Percentiles rank a stretch among this genome's conserved stretches.
Conservation (phyloP, 768 basidiomycete genomes). For the Paxillus rubicundulus region DNA sequence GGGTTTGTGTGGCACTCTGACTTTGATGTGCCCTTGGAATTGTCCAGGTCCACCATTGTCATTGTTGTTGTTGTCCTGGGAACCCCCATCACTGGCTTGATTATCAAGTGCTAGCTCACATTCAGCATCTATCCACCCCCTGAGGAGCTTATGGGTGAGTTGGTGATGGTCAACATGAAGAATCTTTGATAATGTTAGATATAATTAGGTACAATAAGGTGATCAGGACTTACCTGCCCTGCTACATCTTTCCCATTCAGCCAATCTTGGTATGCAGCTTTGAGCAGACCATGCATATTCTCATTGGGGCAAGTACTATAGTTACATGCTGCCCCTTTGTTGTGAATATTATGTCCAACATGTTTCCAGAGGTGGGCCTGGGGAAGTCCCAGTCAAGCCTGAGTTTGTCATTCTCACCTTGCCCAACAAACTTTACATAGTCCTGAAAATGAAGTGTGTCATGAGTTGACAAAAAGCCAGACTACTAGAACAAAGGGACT, state of each 20-base stretch:
- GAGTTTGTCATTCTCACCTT: neutral
- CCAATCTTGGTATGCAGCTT: conserved; percentile 10
- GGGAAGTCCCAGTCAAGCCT: conserved; percentile 36
- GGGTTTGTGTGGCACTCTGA: neutral
- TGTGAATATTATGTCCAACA: conserved; percentile 30
- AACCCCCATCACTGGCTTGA: too few relatives aligned
- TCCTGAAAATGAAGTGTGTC: neutral
- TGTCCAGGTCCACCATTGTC: too few relatives aligned
- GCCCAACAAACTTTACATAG: neutral
- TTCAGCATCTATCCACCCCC: too few relatives aligned
- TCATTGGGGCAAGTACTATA: conserved; percentile 36
- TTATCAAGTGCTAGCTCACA: too few relatives aligned
- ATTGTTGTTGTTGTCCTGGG: too few relatives aligned
- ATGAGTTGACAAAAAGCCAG: neutral
- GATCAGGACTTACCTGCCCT: conserved; percentile 22
- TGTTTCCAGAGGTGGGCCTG: conserved; percentile 34
- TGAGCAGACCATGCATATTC: conserved; percentile 27
- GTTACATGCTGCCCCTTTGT: conserved; percentile 30
- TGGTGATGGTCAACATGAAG: conserved; percentile 13
- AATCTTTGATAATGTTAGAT: conserved; percentile 1
- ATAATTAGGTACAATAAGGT: too few relatives aligned
- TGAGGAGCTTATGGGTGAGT: neutral
- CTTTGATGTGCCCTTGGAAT: too few relatives aligned
- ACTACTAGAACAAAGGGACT: neutral
- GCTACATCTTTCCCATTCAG: conserved; percentile 19